phyloP scores from a whole-genome alignment of 306 rosid genomes.

The Gastrolobium bilobum region DNA sequence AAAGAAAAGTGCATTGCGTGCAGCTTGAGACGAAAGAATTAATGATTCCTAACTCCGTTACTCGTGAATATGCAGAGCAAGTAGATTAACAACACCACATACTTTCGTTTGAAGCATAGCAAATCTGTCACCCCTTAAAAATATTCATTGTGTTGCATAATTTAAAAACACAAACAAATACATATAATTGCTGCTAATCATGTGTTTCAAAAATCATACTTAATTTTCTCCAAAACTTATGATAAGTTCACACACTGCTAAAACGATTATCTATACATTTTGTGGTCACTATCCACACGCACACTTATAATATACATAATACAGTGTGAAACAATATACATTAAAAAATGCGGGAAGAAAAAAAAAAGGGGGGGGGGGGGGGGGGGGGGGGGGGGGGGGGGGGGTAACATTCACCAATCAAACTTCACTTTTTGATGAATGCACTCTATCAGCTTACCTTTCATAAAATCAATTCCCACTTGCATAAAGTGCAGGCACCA shows the following conservation, averaged over 20 bases:
- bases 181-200: not conserved
- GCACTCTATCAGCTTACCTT: conserved; percentile 59
- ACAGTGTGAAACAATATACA: conserved; percentile 47
- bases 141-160: not conserved
- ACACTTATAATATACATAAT: conserved; percentile 48
- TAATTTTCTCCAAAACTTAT: not conserved
- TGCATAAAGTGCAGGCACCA: conserved; percentile 67
- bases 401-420: conserved; percentile 31
- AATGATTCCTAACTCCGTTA: conserved; percentile 46
- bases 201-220: conserved; percentile 36
- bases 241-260: conserved; percentile 23
- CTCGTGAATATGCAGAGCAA: conserved; percentile 30
- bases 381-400: no score
- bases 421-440: conserved; percentile 65
- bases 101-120: conserved; percentile 44
- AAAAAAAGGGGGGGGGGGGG: not conserved
- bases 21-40: conserved; percentile 47
- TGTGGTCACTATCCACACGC: conserved; percentile 36
- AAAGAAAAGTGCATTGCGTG: no score
- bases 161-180: not conserved
- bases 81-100: conserved; percentile 14
- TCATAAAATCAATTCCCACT: conserved; percentile 39
- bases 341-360: not conserved
- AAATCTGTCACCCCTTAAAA: conserved; percentile 10
- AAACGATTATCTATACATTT: conserved; percentile 40